These are phyloP conservation scores for Alloascoidea africana DNA, from an alignment of 805 yeast genomes.

Conservation along the genomic window DNA sequence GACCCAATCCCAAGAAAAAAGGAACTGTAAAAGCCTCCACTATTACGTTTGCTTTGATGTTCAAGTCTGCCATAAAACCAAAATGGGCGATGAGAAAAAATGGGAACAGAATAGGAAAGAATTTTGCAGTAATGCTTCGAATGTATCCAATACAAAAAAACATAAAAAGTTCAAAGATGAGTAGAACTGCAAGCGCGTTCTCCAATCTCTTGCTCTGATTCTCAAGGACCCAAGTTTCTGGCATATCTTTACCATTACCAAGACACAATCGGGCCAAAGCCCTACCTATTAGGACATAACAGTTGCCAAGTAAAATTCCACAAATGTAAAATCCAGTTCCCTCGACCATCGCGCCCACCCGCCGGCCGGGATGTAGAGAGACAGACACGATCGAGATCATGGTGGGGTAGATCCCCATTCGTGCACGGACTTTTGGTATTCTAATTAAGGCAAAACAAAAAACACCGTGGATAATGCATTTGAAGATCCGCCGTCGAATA, in stretches of 20 bases:
- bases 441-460: no score
- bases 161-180: slow-evolving; percentile 29
- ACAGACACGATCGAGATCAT: slow-evolving; percentile 30
- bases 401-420: slow-evolving; percentile 25
- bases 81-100: slow-evolving; percentile 34
- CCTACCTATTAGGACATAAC: slow-evolving; percentile 25
- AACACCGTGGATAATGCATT: no score
- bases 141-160: slow-evolving; percentile 32
- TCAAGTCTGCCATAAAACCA: slow-evolving; percentile 24
- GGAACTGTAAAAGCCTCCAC: slow-evolving; percentile 26
- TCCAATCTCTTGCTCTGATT: slow-evolving; percentile 10
- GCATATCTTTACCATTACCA: slow-evolving; percentile 10
- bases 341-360: slow-evolving; percentile 32
- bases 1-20: slow-evolving; percentile 28
- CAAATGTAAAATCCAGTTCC: slow-evolving; percentile 23
- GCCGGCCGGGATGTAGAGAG: slow-evolving; percentile 33
- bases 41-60: slow-evolving; percentile 16
- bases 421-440: slow-evolving; percentile 18
- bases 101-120: slow-evolving; percentile 31
- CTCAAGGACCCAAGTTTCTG: slow-evolving; percentile 3
- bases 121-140: slow-evolving; percentile 29
- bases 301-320: slow-evolving; percentile 27
- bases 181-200: slow-evolving; percentile 27
- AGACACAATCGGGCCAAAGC: slow-evolving; percentile 24
- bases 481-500: no score